Evolutionary conservation across 2,329 filamentous ascomycete genomes (phyloP).

Genomic region (Immersiporthe knoxdaviesiana): DNA sequence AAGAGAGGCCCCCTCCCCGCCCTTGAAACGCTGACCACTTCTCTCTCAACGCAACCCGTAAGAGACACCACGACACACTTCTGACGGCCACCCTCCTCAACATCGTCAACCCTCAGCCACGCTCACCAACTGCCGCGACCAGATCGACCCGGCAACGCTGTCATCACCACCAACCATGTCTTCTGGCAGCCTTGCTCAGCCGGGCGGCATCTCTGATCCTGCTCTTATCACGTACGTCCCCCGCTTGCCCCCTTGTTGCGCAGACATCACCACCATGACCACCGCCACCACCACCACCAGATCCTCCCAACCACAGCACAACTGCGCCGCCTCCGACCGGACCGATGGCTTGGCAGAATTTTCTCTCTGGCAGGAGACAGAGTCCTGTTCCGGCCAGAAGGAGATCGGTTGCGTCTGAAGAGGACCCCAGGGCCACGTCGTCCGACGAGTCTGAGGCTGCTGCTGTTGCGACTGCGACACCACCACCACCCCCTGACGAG

Average conservation of each 20-base stretch:
- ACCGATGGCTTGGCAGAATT: slow-evolving; percentile 9
- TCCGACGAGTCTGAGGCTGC: slow-evolving; percentile 7
- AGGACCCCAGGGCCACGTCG: background rate
- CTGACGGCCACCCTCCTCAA: background rate
- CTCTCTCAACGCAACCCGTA: slow-evolving; percentile 15
- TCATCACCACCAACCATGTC: slow-evolving; percentile 21
- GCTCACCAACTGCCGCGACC: slow-evolving; percentile 18
- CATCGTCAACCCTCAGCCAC: slow-evolving; percentile 13
- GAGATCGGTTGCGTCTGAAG: background rate
- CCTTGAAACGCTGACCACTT: slow-evolving; percentile 17
- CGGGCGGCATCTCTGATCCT: slow-evolving; percentile 68
- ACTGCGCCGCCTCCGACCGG: background rate
- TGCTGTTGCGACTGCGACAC: background rate
- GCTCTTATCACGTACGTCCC: slow-evolving; percentile 64
- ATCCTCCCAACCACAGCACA: slow-evolving; percentile 20
- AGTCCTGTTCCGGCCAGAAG: background rate
- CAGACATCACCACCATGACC: slow-evolving; percentile 2
- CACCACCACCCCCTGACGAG: slow-evolving; percentile 2
- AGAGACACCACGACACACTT: slow-evolving; percentile 7
- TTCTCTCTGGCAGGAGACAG: slow-evolving; percentile 10
- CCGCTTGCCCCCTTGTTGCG: slow-evolving; percentile 14
- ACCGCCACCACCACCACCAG: slow-evolving; percentile 2
- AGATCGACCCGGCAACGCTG: slow-evolving; percentile 15
- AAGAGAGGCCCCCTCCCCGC: background rate
- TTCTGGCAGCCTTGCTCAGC: slow-evolving; percentile 31